Conservation (phyloP, 1,284 basidiomycete species). For the Spongiforma sp. region DNA sequence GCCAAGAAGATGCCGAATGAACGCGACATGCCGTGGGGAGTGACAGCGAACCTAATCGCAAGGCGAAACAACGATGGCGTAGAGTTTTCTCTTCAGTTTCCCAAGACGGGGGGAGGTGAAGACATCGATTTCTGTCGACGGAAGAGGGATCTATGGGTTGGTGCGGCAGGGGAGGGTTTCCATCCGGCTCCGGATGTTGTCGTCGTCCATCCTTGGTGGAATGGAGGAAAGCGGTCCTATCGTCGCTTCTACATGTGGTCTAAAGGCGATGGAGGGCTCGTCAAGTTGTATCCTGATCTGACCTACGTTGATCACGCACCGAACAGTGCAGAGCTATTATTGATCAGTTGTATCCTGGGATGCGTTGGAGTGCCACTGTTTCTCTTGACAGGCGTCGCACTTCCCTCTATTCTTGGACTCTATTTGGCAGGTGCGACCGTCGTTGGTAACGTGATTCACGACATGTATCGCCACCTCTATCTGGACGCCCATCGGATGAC, state of each 20-base stretch:
- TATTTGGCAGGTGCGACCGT: constrained; percentile 38
- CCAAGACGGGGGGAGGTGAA: constrained; percentile 69
- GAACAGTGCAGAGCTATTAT: constrained; percentile 54
- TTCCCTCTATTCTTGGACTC: constrained; percentile 24
- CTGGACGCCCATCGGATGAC: constrained; percentile 42
- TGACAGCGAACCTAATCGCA: constrained; percentile 61
- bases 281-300: constrained; percentile 52
- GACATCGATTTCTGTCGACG: constrained; percentile 64
- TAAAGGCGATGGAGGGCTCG: constrained; percentile 58
- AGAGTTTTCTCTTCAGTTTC: constrained; percentile 51
- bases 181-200: constrained; percentile 51
- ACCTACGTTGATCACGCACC: constrained; percentile 52
- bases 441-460: constrained; percentile 50
- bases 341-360: constrained; percentile 32
- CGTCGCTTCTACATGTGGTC: constrained; percentile 64
- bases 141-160: constrained; percentile 49
- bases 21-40: constrained; percentile 61
- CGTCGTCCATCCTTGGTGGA: constrained; percentile 66
- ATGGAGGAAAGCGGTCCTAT: constrained; percentile 52
- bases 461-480: constrained; percentile 52
- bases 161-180: constrained; percentile 47
- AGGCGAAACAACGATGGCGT: constrained; percentile 53
- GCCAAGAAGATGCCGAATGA: constrained; percentile 50
- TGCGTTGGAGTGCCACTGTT: constrained; percentile 15
- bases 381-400: constrained; percentile 15